Evolutionary conservation across 805 yeast genomes (phyloP), one percentile per base, ranked within the genome.

Genomic region (Candida lessepsii): DNA sequence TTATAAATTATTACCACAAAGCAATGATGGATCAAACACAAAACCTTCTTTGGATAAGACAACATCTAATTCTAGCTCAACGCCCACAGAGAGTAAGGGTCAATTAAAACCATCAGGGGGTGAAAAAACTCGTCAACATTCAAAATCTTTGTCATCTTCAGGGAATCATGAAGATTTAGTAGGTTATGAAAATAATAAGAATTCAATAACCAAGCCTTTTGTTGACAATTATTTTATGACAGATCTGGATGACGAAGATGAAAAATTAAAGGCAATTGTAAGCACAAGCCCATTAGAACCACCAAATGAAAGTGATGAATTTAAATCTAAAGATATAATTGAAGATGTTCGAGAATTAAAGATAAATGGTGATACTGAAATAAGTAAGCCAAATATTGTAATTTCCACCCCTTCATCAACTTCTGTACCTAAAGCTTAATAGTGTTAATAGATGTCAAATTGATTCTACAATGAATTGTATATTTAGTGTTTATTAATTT

Each of bases 1-100:
- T 15, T 83, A 84, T 57, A 80, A 81, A 57, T 71, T 91, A 31
- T 66, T 90, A 42, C 88, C 91, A n/a, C 58, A 45, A 59, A 71
- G 52, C 57, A 11, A 27, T 13, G 48, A 44, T 9, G 33, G 34
- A 20, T 26, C 39, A 17, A 5, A 21, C 5, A 9, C 27, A 9
- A 32, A 32, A 14, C 14, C 27, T 6, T n/a, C 10, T 5, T 27
- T 9, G 5, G 15, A 21, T 9, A 35, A 18, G 16, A 18, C 24
- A 16, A 13, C 3, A 5, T 9, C 30, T 10, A 26, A n/a, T 18
- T 9, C 31, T 14, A 29, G 16, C 9, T 11, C 13, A n/a, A 5
- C 7, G 8, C 4, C 31, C 11, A 3, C 14, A 5, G 17, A 29
- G 5, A 20, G 28, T 11, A 33, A 24, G 17, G 37, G n/a, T n/a